Conservation (phyloP, 306 rosid species). For the Delonix regia region DNA sequence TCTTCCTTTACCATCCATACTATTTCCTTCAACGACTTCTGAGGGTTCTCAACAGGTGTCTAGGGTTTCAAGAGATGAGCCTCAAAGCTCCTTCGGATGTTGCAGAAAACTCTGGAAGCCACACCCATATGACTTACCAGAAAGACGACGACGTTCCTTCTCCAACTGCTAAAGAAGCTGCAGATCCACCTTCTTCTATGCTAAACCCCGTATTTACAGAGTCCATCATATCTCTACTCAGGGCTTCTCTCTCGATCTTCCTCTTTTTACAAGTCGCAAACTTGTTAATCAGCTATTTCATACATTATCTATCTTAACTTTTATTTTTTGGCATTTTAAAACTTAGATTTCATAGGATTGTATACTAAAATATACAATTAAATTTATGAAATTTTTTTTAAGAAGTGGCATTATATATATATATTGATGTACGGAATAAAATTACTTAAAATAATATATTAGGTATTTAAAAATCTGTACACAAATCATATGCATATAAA, state of each 20-base stretch:
- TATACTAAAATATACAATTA: no score
- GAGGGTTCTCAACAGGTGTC: constrained; percentile 37
- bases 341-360: no score
- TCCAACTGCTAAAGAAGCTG: constrained; percentile 4
- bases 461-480: no score
- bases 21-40: constrained; percentile 36
- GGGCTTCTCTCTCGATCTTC: background rate
- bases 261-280: background rate
- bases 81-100: background rate
- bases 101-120: background rate
- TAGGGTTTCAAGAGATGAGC: constrained; percentile 35
- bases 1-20: constrained; percentile 26
- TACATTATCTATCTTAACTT: background rate
- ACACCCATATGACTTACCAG: background rate
- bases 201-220: background rate
- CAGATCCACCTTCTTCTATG: constrained; percentile 15
- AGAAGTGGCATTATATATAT: no score
- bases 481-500: no score
- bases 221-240: background rate
- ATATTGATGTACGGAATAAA: no score
- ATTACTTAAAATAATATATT: no score
- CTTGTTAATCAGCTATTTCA: background rate
- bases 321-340: no score
- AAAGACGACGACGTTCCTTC: background rate
- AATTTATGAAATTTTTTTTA: no score